Evolutionary conservation across 2,329 filamentous ascomycete species (phyloP).

Genomic region (Pyricularia pennisetigena): DNA sequence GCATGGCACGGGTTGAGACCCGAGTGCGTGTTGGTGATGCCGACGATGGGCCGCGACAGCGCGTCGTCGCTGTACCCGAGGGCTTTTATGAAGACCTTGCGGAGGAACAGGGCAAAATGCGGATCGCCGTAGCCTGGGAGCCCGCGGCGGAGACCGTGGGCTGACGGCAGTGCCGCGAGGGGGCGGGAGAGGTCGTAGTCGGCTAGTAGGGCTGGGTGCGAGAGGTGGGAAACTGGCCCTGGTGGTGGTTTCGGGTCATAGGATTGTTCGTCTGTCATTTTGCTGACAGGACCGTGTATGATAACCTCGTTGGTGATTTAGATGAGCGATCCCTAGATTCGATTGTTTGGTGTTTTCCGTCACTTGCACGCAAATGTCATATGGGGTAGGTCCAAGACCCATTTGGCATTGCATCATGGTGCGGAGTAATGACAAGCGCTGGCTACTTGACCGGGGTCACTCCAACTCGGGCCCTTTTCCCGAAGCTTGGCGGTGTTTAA

Average conservation of each 20-base stretch:
- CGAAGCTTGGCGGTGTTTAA: not conserved
- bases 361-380: not conserved
- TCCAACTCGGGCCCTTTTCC: not conserved
- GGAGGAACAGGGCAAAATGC: conserved; percentile 65
- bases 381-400: not conserved
- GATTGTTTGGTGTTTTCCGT: not conserved
- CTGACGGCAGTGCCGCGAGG: conserved; percentile 26
- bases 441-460: not conserved
- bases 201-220: conserved; percentile 26
- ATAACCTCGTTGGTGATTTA: not conserved
- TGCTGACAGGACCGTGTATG: not conserved
- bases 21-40: conserved; percentile 64
- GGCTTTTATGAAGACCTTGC: conserved; percentile 71
- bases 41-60: conserved; percentile 60
- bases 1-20: conserved; percentile 68
- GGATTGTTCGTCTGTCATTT: not conserved
- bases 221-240: not conserved
- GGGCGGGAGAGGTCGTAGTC: conserved; percentile 54
- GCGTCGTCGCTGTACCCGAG: conserved; percentile 65
- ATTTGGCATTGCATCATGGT: not conserved
- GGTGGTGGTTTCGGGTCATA: not conserved
- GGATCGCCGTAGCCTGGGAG: conserved; percentile 62
- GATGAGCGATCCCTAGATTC: not conserved
- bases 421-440: not conserved
- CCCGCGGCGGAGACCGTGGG: conserved; percentile 44